Base-by-base conservation (phyloP, 169 alveolate species). In the Gregarina niphandrodes region DNA sequence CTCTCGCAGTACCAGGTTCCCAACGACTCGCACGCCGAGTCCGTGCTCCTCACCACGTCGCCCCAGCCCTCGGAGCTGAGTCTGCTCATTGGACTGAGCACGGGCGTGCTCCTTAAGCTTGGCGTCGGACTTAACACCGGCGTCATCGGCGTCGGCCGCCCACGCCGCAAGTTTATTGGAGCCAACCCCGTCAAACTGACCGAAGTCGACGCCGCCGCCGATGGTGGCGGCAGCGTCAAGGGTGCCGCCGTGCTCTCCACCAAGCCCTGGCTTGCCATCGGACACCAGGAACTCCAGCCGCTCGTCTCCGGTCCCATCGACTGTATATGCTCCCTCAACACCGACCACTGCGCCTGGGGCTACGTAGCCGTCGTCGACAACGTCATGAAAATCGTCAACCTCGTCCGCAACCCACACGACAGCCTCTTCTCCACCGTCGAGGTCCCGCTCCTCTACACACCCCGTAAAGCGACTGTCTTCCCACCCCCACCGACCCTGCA, bases 351-450 rank as follows among this genome's bases (percentile, higher is more conserved):
- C 42, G 48, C 57, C 9, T 87, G 81, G 43, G 90, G 90, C 0
- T 79, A 70, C 45, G 93, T 79, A 21, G 93, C 89, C 0, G 75
- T 84, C 21, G 44, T 80, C 9, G 88, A 87, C 1, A 54, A 70
- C 17, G 61, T 71, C 12, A 39, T 83, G 34, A 52, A 78, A 23
- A 83, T 81, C 26, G 69, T n/a, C n/a, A n/a, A n/a, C n/a, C n/a
- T n/a, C n/a, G n/a, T n/a, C n/a, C n/a, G n/a, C n/a, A n/a, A n/a
- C n/a, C n/a, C n/a, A n/a, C n/a, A n/a, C n/a, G n/a, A n/a, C n/a
- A 93, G 83, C 36, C 68, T 68, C n/a, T 87, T 84, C 56, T 58
- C 84, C 40, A 78, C 81, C 36, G 55, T 53, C 21, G 51, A 57
- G 12, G 37, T 84, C 26, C 83, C 68, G 6, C 69, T 86, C 28